Evolutionary conservation across 768 basidiomycete genomes (phyloP).

Genomic region (Neoboletus magnificus): DNA sequence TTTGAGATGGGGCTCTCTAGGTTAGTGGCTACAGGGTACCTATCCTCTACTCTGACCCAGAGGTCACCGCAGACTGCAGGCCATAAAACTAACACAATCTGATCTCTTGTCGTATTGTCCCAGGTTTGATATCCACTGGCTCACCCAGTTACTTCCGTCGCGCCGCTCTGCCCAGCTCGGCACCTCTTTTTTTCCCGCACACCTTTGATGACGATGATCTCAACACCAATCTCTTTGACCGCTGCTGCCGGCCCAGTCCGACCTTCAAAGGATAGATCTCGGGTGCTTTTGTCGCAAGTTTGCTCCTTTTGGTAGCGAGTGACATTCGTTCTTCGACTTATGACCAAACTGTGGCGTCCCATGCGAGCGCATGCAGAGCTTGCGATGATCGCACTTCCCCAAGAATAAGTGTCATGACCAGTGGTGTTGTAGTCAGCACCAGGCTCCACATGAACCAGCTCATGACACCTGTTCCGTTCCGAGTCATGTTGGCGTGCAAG

Average conservation of each 20-base stretch:
- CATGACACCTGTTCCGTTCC: not conserved
- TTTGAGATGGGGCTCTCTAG: not conserved
- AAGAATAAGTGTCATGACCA: not conserved
- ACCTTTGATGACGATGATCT: constrained; percentile 3
- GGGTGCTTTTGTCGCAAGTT: constrained; percentile 11
- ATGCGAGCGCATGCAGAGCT: not conserved
- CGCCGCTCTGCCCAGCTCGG: not conserved
- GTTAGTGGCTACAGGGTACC: not conserved
- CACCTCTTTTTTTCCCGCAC: not conserved
- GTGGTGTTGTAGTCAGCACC: not conserved
- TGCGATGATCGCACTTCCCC: constrained; percentile 6
- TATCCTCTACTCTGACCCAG: too few species aligned
- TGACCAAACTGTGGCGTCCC: not conserved
- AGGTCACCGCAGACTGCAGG: not conserved
- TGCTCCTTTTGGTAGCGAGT: not conserved
- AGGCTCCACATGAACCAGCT: not conserved
- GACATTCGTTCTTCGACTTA: not conserved
- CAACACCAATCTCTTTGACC: not conserved
- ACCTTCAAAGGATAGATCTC: constrained; percentile 8
- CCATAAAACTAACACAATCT: not conserved
- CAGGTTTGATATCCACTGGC: not conserved
- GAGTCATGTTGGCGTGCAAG: not conserved
- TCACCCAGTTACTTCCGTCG: not conserved
- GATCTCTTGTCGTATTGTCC: not conserved
- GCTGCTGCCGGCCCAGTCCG: not conserved